A percentile compares a stretch with the other conserved stretches of the same genome.
Conservation (phyloP, 495 filamentous ascomycete species). For the Aspergillus haitiensis region DNA sequence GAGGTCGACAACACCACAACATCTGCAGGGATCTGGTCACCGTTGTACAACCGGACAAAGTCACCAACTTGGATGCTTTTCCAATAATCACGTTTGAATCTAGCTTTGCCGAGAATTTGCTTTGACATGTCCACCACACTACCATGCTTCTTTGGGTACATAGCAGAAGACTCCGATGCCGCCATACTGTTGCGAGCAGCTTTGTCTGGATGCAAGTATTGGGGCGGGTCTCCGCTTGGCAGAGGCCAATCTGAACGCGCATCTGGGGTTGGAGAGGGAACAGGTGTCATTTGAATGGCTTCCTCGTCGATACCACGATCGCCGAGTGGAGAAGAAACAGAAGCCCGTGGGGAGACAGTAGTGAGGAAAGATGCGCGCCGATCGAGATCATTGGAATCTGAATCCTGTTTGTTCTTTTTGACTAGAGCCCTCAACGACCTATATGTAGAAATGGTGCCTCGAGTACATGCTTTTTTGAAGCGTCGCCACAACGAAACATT, state of each 20-base stretch:
- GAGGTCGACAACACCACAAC: conserved; percentile 95
- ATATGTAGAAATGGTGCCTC: conserved; percentile 59
- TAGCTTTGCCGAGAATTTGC: conserved; percentile 59
- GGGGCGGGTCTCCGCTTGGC: conserved; percentile 24
- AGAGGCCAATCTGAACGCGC: conserved; percentile 42
- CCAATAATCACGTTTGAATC: conserved; percentile 92
- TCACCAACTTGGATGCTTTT: conserved; percentile 96
- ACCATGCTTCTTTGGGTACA: conserved; percentile 52
- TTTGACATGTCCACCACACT: conserved; percentile 65
- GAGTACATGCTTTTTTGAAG: conserved; percentile 86
- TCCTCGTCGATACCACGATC: conserved; percentile 52
- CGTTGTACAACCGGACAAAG: conserved; percentile 94
- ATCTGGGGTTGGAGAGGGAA: conserved; percentile 75
- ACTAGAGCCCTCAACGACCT: conserved; percentile 47
- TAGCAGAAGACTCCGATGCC: conserved; percentile 26
- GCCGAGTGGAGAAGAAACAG: conserved; percentile 59
- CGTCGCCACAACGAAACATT: conserved; percentile 82
- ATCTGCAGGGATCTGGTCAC: conserved; percentile 94
- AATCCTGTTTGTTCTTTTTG: conserved; percentile 39
- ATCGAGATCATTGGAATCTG: conserved; percentile 43
- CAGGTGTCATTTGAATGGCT: conserved; percentile 91
- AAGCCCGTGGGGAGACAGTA: conserved; percentile 56
- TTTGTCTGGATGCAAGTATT: conserved; percentile 39
- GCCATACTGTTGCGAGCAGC: conserved; percentile 33
- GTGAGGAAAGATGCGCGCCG: conserved; percentile 68